Base-by-base conservation (phyloP, 352 stramenopile species). In the Pythium apleroticum region DNA sequence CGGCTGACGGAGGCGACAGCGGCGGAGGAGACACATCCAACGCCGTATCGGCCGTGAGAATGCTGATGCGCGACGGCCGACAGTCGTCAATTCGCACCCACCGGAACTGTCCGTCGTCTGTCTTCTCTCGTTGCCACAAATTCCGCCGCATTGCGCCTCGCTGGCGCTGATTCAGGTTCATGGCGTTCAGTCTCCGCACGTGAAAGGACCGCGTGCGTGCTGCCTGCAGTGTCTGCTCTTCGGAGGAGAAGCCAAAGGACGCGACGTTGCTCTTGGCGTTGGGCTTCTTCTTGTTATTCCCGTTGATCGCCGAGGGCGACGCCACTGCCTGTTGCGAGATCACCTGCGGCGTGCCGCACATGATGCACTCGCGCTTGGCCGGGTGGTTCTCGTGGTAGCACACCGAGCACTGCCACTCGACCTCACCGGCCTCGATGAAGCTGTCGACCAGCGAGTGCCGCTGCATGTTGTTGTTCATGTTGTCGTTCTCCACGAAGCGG, bases 391-490 rank as follows among this genome's bases (percentile, higher is more conserved):
- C 86, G 52, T 94, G 80, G 55, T 94, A 94, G 62, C 86, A 94
- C 35, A 94, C 73, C 0, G 80, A 88, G 56, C 86, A 94, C 72
- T 93, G 84, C 86, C 86, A 94, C 68, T 93, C 86, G 30, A 73
- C 69, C 60, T 93, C 77, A 27, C 84, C 86, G 22, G 77, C 70
- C 57, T 87, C 81, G 24, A 93, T 74, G 46, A 87, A 85, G 52
- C 85, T 86, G 57, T 94, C 86, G 31, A 93, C 76, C 14, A 94
- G 77, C 45, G 87, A 90, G 61, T 94, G 78, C 14, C 86, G 80
- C 73, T 94, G 86, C 81, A 94, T 92, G 71, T 94, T 94, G 76
- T 94, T 94, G 71, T 89, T 89, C 65, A 68, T 69, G 49, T 92
- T 94, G 74, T 91, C 81, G 31, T 76, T 48, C 35, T 90, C 77